Percentiles rank a stretch among this genome's conserved stretches.
phyloP scores from a whole-genome alignment of 768 basidiomycete species.

The Leccinum subtestaceum region DNA sequence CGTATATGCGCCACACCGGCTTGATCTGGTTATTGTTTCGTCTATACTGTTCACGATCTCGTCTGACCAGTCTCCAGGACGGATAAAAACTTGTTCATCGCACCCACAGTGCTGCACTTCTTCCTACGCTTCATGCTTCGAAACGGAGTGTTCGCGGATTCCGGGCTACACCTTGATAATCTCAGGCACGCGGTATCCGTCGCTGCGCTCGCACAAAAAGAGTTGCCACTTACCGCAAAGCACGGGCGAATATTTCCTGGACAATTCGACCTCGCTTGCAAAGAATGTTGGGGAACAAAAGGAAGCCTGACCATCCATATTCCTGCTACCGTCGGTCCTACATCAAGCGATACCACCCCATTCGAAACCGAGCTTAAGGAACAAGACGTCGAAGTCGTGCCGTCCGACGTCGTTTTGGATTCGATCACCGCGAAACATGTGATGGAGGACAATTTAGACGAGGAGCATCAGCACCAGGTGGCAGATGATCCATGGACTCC shows the following conservation, averaged over 20 bases:
- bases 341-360: too few relatives aligned
- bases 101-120: slow-evolving; percentile 44
- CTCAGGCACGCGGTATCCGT: slow-evolving; percentile 47
- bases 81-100: slow-evolving; percentile 39
- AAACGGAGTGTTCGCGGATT: slow-evolving; percentile 37
- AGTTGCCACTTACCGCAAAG: slow-evolving; percentile 42
- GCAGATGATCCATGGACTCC: slow-evolving; percentile 22
- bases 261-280: slow-evolving; percentile 48
- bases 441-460: slow-evolving; percentile 33
- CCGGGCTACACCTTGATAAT: slow-evolving; percentile 15
- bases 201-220: slow-evolving; percentile 35
- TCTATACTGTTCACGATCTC: neutral
- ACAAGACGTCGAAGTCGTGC: slow-evolving; percentile 30
- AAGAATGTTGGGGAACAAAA: slow-evolving; percentile 47
- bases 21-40: slow-evolving; percentile 52
- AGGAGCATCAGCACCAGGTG: slow-evolving; percentile 8
- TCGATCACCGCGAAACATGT: slow-evolving; percentile 25
- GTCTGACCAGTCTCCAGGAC: slow-evolving; percentile 20
- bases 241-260: slow-evolving; percentile 40
- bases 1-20: slow-evolving; percentile 62
- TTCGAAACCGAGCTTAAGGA: slow-evolving; percentile 41
- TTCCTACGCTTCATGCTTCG: slow-evolving; percentile 46
- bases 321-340: neutral
- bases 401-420: slow-evolving; percentile 24
- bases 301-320: slow-evolving; percentile 30